Base-by-base conservation (phyloP, 1,139 yeast species). In the Debaryomyces subglobosus region DNA sequence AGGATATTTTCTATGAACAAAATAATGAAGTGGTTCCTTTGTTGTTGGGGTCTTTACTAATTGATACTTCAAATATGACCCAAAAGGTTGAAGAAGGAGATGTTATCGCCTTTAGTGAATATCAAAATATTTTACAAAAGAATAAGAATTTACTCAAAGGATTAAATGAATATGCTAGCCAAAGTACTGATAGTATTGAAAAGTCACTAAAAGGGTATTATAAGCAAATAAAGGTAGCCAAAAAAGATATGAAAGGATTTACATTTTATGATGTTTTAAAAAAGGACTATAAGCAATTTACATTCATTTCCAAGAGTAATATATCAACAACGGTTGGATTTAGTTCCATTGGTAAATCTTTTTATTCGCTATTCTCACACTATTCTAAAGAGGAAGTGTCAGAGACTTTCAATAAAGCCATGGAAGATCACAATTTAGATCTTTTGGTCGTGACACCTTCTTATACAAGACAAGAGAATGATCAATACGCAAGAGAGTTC, bases 201-300 rank as follows among this genome's bases (percentile, higher is more conserved):
- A n/a, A 5, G 5, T 13, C 45, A 24, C 45, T 58, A 39, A 52
- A 56, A 2, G 44, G 46, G 1, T 73, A 68, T 53, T 81, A 69
- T 61, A 62, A 68, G 10, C 62, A 64, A 5, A 65, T 89, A 45
- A 79, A 78, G 50, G 55, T 59, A 3, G 82, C 84, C 10, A 90
- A 89, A 64, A 78, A 79, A 51, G 84, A 89, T 59, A 71, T 90
- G 43, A 62, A 65, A 2, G 90, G 89, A 0, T 72, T 91, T 44
- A 60, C 79, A 1, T 68, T 83, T 10, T 60, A 62, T 5, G 96
- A 89, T 46, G 65, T 92, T 13, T 71, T 92, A 42, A 72, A 85
- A 40, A 91, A 90, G 64, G 99, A 92, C 63, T 92, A 88, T 66
- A 92, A 92, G 61, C 85, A 84, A 58, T 91, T 87, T 71, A 69